Evolutionary conservation across 163 green algal genomes (phyloP).

Genomic region (Prototheca cutis): DNA sequence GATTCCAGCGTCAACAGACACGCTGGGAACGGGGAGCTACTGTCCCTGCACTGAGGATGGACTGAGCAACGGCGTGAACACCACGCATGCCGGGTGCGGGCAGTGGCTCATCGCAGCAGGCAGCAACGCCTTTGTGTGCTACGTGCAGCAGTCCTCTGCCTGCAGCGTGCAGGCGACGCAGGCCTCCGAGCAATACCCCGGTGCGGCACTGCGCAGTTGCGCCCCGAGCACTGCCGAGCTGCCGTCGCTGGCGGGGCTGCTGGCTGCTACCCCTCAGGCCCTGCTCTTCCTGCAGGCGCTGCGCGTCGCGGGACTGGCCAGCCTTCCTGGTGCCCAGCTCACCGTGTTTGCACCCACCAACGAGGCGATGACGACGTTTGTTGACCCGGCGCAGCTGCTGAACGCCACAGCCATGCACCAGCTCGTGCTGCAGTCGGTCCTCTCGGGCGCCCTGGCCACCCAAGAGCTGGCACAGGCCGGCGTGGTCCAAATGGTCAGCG

Average conservation of each 20-base stretch:
- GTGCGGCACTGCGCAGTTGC: neutral
- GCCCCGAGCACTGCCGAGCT: neutral
- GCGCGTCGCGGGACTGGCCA: neutral
- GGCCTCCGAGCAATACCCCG: neutral
- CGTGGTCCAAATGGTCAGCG: neutral
- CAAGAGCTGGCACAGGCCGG: neutral
- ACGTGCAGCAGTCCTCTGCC: neutral
- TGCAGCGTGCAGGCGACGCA: neutral
- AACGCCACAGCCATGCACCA: neutral
- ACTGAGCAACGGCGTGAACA: neutral
- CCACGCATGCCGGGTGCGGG: neutral
- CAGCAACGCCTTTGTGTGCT: neutral
- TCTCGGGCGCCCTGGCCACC: neutral
- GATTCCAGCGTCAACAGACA: too few relatives aligned
- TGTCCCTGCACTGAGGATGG: neutral
- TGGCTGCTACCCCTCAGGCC: neutral
- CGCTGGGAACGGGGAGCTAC: too few relatives aligned
- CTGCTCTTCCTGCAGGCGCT: neutral
- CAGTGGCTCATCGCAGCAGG: neutral
- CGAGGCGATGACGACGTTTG: neutral
- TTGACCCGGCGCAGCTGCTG: neutral
- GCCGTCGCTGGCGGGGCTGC: neutral
- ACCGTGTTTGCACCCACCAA: conserved; percentile 2
- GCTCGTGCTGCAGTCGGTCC: neutral
- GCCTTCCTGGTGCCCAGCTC: neutral